phyloP scores from a whole-genome alignment of 768 basidiomycete species.

The Butyriboletus loyo region DNA sequence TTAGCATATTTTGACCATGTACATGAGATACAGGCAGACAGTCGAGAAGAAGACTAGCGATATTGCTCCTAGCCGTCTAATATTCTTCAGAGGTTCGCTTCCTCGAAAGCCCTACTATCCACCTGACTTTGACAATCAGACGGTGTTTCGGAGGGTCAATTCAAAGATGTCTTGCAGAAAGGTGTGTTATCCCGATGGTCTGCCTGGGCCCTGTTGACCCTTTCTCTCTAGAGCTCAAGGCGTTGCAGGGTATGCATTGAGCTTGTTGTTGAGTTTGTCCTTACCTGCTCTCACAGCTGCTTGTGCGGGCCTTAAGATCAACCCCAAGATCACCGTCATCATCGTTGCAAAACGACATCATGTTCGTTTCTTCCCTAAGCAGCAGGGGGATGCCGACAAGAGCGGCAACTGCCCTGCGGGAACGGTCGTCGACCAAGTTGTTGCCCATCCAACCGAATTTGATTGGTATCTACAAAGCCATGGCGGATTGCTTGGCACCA shows the following conservation, averaged over 20 bases:
- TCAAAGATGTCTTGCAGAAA: constrained; percentile 44
- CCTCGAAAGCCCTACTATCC: not conserved
- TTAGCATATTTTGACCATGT: constrained; percentile 55
- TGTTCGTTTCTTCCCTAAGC: constrained; percentile 52
- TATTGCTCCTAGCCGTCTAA: constrained; percentile 59
- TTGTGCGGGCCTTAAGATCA: constrained; percentile 54
- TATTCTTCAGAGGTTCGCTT: constrained; percentile 69
- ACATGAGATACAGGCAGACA: constrained; percentile 52
- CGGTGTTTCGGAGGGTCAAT: constrained; percentile 58
- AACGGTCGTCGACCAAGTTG: constrained; percentile 70
- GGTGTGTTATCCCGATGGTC: constrained; percentile 39
- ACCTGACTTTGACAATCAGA: constrained; percentile 30
- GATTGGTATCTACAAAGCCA: constrained; percentile 82
- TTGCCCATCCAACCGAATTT: constrained; percentile 68
- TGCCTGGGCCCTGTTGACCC: not conserved
- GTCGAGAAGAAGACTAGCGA: constrained; percentile 48
- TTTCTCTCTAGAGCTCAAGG: constrained; percentile 49
- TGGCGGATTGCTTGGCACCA: constrained; percentile 74
- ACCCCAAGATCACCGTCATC: constrained; percentile 68
- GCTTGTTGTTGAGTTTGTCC: not conserved
- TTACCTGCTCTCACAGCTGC: constrained; percentile 45
- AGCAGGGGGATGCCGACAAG: constrained; percentile 48
- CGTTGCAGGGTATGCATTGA: constrained; percentile 49
- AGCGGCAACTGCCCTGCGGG: constrained; percentile 77
- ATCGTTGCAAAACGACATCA: constrained; percentile 67